phyloP scores from a whole-genome alignment of 768 basidiomycete genomes.

The Panellus pusillus region DNA sequence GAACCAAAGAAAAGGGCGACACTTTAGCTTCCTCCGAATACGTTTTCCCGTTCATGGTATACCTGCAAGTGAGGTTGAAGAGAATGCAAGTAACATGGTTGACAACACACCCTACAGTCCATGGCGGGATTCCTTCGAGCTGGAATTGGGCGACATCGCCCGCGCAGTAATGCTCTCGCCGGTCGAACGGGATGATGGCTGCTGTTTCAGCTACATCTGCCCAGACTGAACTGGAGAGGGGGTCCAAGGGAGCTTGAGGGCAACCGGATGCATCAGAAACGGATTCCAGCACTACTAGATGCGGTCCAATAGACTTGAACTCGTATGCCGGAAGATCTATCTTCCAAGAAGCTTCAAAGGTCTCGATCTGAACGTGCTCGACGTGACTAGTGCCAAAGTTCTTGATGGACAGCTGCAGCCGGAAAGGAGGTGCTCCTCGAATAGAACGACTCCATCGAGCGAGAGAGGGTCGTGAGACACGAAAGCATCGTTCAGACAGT shows the following conservation, averaged over 20 bases:
- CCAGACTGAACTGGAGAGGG: slow-evolving; percentile 63
- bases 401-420: slow-evolving; percentile 69
- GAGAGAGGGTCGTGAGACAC: slow-evolving; percentile 50
- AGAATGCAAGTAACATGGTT: not conserved
- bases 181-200: slow-evolving; percentile 82
- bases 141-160: slow-evolving; percentile 91
- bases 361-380: slow-evolving; percentile 55
- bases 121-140: slow-evolving; percentile 90
- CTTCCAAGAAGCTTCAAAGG: slow-evolving; percentile 60
- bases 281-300: slow-evolving; percentile 75
- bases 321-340: slow-evolving; percentile 66
- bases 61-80: slow-evolving; percentile 44
- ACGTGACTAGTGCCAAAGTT: slow-evolving; percentile 73
- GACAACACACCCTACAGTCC: slow-evolving; percentile 73
- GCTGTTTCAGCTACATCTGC: slow-evolving; percentile 97
- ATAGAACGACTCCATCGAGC: slow-evolving; percentile 59
- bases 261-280: slow-evolving; percentile 83
- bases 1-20: slow-evolving; percentile 83
- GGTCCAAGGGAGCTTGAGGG: slow-evolving; percentile 68
- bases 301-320: slow-evolving; percentile 79
- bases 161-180: slow-evolving; percentile 80
- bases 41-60: slow-evolving; percentile 75
- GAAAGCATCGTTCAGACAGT: slow-evolving; percentile 74
- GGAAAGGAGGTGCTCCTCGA: slow-evolving; percentile 87
- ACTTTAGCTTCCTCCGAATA: slow-evolving; percentile 72